A percentile compares a stretch with the other conserved stretches of the same genome.
These are phyloP conservation scores for Fusarium sterilihyphosum DNA, from an alignment of 2,329 filamentous ascomycete species.

Conservation along the genomic window DNA sequence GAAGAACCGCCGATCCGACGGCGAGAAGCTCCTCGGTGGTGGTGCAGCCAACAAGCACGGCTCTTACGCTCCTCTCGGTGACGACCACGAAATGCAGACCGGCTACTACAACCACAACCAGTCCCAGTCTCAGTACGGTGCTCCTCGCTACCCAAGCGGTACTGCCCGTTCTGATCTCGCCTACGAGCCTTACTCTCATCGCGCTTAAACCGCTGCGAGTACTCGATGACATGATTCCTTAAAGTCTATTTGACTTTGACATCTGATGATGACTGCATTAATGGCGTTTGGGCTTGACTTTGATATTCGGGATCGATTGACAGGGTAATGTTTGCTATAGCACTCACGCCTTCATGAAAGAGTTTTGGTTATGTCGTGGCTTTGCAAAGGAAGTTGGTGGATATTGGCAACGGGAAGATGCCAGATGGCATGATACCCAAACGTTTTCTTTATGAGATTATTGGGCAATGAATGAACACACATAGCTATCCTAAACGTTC, in stretches of 20 bases:
- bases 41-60: slow-evolving; percentile 48
- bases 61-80: slow-evolving; percentile 50
- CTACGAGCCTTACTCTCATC: slow-evolving; percentile 73
- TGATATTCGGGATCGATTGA: slow-evolving; percentile 15
- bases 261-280: slow-evolving; percentile 43
- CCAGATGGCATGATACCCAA: slow-evolving; percentile 40
- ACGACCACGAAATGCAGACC: slow-evolving; percentile 50
- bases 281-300: slow-evolving; percentile 41
- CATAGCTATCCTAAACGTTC: slow-evolving; percentile 14
- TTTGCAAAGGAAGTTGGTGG: slow-evolving; percentile 6
- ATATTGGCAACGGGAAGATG: slow-evolving; percentile 30
- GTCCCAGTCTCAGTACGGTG: slow-evolving; percentile 46
- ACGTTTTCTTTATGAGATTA: slow-evolving; percentile 11
- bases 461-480: slow-evolving; percentile 15
- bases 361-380: slow-evolving; percentile 11
- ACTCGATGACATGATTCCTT: slow-evolving; percentile 30
- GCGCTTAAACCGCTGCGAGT: slow-evolving; percentile 52
- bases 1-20: slow-evolving; percentile 49
- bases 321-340: slow-evolving; percentile 7
- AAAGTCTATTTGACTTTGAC: slow-evolving; percentile 28
- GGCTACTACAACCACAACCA: slow-evolving; percentile 52
- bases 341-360: slow-evolving; percentile 22
- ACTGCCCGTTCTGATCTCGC: slow-evolving; percentile 61
- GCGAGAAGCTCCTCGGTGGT: slow-evolving; percentile 63
- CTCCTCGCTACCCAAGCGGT: slow-evolving; percentile 53